Base-by-base conservation (phyloP, 441 rosid genomes). In the Jatropha podagrica region DNA sequence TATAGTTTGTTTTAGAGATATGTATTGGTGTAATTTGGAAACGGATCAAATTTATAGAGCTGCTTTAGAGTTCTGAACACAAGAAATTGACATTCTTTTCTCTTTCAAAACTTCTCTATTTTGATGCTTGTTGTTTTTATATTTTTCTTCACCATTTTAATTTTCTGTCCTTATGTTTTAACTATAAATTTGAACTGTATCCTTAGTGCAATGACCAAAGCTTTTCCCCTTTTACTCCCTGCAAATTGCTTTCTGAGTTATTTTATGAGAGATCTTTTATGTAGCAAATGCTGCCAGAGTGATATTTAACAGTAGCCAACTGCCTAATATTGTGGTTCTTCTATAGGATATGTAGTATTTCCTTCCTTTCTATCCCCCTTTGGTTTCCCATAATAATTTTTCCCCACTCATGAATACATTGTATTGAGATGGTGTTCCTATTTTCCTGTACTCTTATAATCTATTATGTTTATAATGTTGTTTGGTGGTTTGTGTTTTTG, bases 371-470 rank as follows among this genome's bases (percentile, higher is more conserved):
- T 27, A n/a, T n/a, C 32, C 32, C 32, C 32, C 32, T 56, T 56
- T 56, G 7, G 59, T 56, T 56, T 9, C 32, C 32, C 4, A 8
- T n/a, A 41, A 17, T 27, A 8, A 5, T 49, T 14, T 26, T 32
- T 41, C 54, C 55, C 46, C 20, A 42, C 10, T 17, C n/a, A 38
- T 49, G 60, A 74, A 5, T 37, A 20, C 54, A 41, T 12, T 3
- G 18, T 52, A 18, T 40, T 17, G 27, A 65, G 14, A 74, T 15
- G 12, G 4, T 41, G 3, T 41, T 32, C 69, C 69, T 63, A 67
- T 68, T 48, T 61, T 65, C 59, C 51, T 68, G 40, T 38, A 64
- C 37, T 15, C n/a, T 20, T 59, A 15, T 77, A 10, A 51, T 62
- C 4, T 76, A 27, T 69, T 52, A 23, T 20, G 42, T 11, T 55